A percentile compares a stretch with the other conserved stretches of the same genome.
Evolutionary conservation across 176 grass and related monocot species (phyloP).

Genomic region (Ensete glaucum): DNA sequence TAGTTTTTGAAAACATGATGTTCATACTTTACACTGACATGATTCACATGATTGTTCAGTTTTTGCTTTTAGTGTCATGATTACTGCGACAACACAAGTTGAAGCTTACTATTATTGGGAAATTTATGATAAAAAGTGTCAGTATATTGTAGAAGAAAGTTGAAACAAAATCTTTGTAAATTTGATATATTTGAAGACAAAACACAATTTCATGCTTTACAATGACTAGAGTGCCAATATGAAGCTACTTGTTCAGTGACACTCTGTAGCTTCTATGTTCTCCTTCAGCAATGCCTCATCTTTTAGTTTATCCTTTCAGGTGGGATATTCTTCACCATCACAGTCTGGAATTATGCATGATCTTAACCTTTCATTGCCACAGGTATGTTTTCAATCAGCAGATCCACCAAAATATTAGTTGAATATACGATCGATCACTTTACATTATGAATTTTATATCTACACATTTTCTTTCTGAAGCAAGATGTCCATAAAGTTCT

Average conservation of each 20-base stretch:
- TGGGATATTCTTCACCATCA: constrained; percentile 80
- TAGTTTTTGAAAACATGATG: neutral
- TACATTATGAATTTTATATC: too few relatives aligned
- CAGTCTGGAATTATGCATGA: constrained; percentile 69
- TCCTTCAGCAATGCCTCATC: neutral
- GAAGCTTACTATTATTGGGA: too few relatives aligned
- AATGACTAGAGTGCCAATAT: too few relatives aligned
- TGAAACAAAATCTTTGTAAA: neutral
- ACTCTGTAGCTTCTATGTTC: neutral
- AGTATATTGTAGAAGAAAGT: neutral
- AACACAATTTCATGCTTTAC: too few relatives aligned
- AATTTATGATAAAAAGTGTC: neutral
- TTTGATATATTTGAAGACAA: too few relatives aligned
- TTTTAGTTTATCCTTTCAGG: constrained; percentile 22
- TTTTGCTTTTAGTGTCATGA: too few relatives aligned
- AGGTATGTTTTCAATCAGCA: constrained; percentile 30
- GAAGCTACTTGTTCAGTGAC: neutral
- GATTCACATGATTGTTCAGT: too few relatives aligned
- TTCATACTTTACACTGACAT: neutral
- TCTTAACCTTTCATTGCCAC: constrained; percentile 53
- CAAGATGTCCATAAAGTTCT: too few relatives aligned
- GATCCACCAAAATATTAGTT: neutral
- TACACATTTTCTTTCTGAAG: too few relatives aligned
- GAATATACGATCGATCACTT: too few relatives aligned
- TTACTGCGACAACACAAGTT: neutral